Percentiles rank a stretch among this genome's conserved stretches.
Evolutionary conservation across 2,329 filamentous ascomycete species (phyloP).

Genomic region (Diaporthe amygdali): DNA sequence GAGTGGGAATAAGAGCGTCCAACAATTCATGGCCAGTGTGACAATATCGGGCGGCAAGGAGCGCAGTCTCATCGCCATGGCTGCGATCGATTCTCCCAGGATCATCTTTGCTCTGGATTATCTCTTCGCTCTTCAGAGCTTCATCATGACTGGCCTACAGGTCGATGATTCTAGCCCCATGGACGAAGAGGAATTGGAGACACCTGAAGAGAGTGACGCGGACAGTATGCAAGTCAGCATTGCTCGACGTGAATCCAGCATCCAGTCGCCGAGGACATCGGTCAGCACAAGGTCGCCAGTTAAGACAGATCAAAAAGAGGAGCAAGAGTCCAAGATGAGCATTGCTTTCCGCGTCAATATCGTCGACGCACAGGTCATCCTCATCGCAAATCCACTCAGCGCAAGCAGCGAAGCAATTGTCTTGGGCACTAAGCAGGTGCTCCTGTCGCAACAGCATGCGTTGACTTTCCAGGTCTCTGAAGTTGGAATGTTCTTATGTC

Average conservation of each 20-base stretch:
- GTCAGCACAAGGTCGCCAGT: conserved; percentile 27
- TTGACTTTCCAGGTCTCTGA: conserved; percentile 92
- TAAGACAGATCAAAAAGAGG: conserved; percentile 25
- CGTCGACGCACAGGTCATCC: conserved; percentile 93
- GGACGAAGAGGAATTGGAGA: conserved; percentile 43
- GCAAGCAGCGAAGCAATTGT: conserved; percentile 95
- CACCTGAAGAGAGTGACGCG: conserved; percentile 62
- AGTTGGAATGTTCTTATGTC: conserved; percentile 96
- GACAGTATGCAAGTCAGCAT: conserved; percentile 60
- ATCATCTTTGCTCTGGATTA: conserved; percentile 97
- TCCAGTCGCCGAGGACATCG: conserved; percentile 37
- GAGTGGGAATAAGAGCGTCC: conserved; percentile 89
- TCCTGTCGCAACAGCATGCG: conserved; percentile 92
- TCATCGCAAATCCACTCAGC: conserved; percentile 93
- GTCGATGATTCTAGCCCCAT: conserved; percentile 65
- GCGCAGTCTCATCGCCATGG: conserved; percentile 83
- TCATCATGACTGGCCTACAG: conserved; percentile 74
- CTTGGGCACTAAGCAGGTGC: conserved; percentile 88
- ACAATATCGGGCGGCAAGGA: conserved; percentile 89
- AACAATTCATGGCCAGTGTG: conserved; percentile 97
- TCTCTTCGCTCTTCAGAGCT: conserved; percentile 85
- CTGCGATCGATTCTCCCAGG: conserved; percentile 92
- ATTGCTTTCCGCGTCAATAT: conserved; percentile 91
- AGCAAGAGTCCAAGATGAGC: conserved; percentile 61
- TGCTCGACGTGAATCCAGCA: conserved; percentile 34